Base-by-base conservation (phyloP, 2,329 filamentous ascomycete species). In the Teratosphaeria zuluensis region DNA sequence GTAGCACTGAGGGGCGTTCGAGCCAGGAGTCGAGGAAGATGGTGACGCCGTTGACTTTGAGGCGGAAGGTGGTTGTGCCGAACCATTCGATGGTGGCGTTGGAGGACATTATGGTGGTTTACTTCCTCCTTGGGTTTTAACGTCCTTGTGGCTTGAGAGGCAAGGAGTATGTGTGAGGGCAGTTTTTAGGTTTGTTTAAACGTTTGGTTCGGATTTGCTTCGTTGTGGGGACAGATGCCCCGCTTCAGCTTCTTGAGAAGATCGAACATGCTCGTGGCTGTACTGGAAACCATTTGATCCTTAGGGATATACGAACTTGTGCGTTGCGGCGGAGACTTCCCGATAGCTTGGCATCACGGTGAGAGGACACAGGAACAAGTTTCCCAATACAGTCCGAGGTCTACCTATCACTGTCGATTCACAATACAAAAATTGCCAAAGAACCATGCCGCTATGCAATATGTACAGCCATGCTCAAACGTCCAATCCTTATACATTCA, bases 11-110 rank as follows among this genome's bases (percentile, higher is more conserved):
- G n/a, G 52, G 52, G 14, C 52, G 52, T 35, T 53, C 52, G 32
- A 53, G 52, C 52, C 52, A 53, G 32, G 52, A n/a, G 32, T 53
- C 52, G 14, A 53, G 52, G 52, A 53, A 53, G 28, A 53, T 53
- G 28, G 52, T 53, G n/a, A 53, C 12, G 32, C 19, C 19, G 32
- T 35, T 28, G 28, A 35, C 24, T 53, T 35, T 31, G 28, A 53
- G 32, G 28, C 52, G 28, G 52, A 53, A 53, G 28, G 52, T 53
- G 7, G 52, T 53, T 16, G 42, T 48, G 42, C 42, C 42, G 16
- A 48, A 48, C 42, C 42, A 48, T 48, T 48, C 42, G 16, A 48
- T 48, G 16, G 42, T 48, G 16, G 42, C 16, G 42, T 6, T 6
- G 16, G n/a, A 9, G 42, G 42, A 48, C 42, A 48, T 48, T 2